A percentile compares a stretch with the other conserved stretches of the same genome.
Conservation (phyloP, 2,329 filamentous ascomycete species). For the Pseudogymnoascus destructans region DNA sequence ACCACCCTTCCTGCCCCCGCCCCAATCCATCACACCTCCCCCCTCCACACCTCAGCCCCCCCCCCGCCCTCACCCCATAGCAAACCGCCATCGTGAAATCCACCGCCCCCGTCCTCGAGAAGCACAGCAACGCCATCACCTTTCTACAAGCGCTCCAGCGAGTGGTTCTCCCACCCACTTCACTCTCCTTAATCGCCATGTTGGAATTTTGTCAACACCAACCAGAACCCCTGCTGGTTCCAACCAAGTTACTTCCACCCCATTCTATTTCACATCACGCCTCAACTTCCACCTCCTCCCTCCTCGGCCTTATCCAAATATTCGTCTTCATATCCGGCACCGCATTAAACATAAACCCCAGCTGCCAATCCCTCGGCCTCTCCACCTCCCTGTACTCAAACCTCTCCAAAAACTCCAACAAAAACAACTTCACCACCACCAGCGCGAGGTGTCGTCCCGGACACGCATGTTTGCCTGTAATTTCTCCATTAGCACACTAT, state of each 20-base stretch:
- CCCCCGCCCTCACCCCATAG: conserved; percentile 33
- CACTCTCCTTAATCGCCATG: not conserved
- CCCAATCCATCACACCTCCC: not conserved
- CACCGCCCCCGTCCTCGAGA: conserved; percentile 57
- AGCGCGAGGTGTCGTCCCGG: not conserved
- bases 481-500: not conserved
- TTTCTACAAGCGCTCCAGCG: conserved; percentile 52
- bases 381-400: not conserved
- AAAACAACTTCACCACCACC: not conserved
- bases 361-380: not conserved
- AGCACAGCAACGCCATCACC: conserved; percentile 59
- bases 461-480: not conserved
- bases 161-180: not conserved
- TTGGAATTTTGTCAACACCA: not conserved
- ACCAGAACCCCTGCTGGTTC: not conserved
- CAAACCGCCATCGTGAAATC: conserved; percentile 63
- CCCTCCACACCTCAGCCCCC: not conserved
- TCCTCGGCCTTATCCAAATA: not conserved
- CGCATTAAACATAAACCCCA: not conserved
- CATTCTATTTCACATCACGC: not conserved
- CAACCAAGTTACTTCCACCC: not conserved
- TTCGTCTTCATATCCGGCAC: not conserved
- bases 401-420: not conserved
- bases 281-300: not conserved
- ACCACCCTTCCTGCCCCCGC: not conserved